These are phyloP conservation scores for Wickerhamomyces ciferrii DNA, from an alignment of 805 yeast genomes.

Conservation along the genomic window DNA sequence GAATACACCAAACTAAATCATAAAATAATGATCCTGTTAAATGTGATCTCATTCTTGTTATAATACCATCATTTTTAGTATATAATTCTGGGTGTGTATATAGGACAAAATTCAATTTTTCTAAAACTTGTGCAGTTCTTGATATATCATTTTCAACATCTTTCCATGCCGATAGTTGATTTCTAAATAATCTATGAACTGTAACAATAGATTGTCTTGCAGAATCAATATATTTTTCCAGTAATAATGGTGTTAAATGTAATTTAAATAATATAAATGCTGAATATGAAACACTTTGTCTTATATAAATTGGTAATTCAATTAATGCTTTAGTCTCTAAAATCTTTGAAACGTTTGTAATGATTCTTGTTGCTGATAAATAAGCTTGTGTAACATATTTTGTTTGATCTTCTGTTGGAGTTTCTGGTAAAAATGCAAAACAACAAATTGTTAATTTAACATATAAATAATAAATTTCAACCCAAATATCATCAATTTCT, in stretches of 20 bases:
- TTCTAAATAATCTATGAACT: conserved; percentile 81
- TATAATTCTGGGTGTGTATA: conserved; percentile 85
- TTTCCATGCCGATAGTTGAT: conserved; percentile 88
- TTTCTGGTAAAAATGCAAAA: conserved; percentile 87
- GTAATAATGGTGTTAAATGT: conserved; percentile 69
- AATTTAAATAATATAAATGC: conserved; percentile 76
- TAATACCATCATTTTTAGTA: conserved; percentile 65
- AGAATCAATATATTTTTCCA: conserved; percentile 69
- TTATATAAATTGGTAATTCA: conserved; percentile 79
- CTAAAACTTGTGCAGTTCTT: conserved; percentile 86
- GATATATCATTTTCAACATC: conserved; percentile 82
- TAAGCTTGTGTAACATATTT: conserved; percentile 80
- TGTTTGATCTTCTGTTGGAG: conserved; percentile 82
- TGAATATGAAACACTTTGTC: conserved; percentile 81
- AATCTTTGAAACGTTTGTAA: conserved; percentile 71
- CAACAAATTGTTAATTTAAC: conserved; percentile 78
- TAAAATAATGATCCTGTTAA: conserved; percentile 86
- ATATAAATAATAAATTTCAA: conserved; percentile 76
- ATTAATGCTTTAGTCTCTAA: conserved; percentile 65
- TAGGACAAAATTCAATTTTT: conserved; percentile 80
- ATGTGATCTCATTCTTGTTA: conserved; percentile 87
- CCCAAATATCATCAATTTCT: conserved; percentile 58
- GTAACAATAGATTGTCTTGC: conserved; percentile 93
- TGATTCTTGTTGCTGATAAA: conserved; percentile 71
- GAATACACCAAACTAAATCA: conserved; percentile 91